Base-by-base conservation (phyloP, 306 rosid genomes). In the Albizia julibrissin region DNA sequence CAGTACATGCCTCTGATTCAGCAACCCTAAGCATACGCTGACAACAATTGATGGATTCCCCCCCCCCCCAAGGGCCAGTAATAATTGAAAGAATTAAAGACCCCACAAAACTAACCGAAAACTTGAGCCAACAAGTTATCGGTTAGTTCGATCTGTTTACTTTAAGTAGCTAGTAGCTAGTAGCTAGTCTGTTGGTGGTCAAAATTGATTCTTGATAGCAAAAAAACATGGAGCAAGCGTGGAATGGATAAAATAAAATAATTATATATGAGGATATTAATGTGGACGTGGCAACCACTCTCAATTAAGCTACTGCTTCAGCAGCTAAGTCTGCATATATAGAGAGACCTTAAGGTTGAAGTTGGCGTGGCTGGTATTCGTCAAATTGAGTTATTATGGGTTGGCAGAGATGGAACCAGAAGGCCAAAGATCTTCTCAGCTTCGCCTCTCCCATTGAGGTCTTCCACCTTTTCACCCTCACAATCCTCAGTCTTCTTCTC, bases 251-350 rank as follows among this genome's bases (percentile, higher is more conserved):
- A 27, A 26, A 76, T 81, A 18, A 27, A 26, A 64, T 47, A 15
- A 39, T 14, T 11, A 27, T 12, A 13, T 70, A 22, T 5, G 81
- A n/a, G 31, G 66, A 59, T n/a, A 40, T 1, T 24, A 40, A 69
- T 39, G 86, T 39, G 85, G 89, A 89, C 94, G 91, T 90, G 94
- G 75, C 82, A 84, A 80, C 89, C 91, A 89, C 90, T 83, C 13
- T 80, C 64, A 44, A 70, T 47, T 71, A 50, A 50, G n/a, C 18
- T 72, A 78, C 72, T 70, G 34, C 71, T 44, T 79, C 72, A 66
- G 80, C 81, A 70, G 58, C 82, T 49, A 56, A 40, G 78, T 82
- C 76, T 76, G 73, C 81, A 74, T 78, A 83, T 73, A 74, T 79
- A 75, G 42, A 75, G 52, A 75, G 29, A 78, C 33, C 82, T 62